A percentile compares a stretch with the other conserved stretches of the same genome.
Conservation (phyloP, 768 basidiomycete genomes). For the Lactarius psammicola region DNA sequence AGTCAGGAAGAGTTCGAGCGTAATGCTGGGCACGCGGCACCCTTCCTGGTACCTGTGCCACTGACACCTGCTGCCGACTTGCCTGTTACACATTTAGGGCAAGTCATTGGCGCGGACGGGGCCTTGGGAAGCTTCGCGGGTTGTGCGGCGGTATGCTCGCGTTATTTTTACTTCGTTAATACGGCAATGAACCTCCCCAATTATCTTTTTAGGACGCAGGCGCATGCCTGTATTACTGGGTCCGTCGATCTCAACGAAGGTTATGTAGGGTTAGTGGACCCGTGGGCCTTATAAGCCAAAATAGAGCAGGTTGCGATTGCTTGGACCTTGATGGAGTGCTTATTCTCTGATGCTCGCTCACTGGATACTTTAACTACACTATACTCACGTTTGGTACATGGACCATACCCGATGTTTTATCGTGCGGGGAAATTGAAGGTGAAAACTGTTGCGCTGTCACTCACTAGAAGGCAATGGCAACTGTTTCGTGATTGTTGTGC, state of each 20-base stretch:
- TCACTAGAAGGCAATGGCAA: not conserved
- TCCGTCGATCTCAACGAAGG: not conserved
- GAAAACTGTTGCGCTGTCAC: not conserved
- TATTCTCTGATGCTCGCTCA: no score
- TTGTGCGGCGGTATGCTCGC: slow-evolving; percentile 12
- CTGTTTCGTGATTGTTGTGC: not conserved
- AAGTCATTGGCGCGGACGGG: slow-evolving; percentile 1
- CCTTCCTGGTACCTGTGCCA: slow-evolving; percentile 21
- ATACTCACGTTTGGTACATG: not conserved
- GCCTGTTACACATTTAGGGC: slow-evolving; percentile 5
- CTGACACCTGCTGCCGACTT: not conserved
- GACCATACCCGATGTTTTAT: not conserved
- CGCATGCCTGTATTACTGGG: slow-evolving; percentile 21
- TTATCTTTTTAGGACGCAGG: slow-evolving; percentile 4
- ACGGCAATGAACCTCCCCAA: not conserved
- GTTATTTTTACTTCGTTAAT: not conserved
- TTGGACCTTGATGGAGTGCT: not conserved
- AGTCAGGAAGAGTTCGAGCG: slow-evolving; percentile 23
- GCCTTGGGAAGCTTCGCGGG: slow-evolving; percentile 16
- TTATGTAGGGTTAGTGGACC: not conserved
- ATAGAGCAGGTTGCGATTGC: not conserved
- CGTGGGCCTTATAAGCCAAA: not conserved
- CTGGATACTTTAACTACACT: no score
- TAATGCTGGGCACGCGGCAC: slow-evolving; percentile 7
- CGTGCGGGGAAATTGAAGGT: not conserved